Evolutionary conservation across 345 rosid genomes (phyloP), one percentile per base, ranked within the genome.

Genomic region (Kernera saxatilis): DNA sequence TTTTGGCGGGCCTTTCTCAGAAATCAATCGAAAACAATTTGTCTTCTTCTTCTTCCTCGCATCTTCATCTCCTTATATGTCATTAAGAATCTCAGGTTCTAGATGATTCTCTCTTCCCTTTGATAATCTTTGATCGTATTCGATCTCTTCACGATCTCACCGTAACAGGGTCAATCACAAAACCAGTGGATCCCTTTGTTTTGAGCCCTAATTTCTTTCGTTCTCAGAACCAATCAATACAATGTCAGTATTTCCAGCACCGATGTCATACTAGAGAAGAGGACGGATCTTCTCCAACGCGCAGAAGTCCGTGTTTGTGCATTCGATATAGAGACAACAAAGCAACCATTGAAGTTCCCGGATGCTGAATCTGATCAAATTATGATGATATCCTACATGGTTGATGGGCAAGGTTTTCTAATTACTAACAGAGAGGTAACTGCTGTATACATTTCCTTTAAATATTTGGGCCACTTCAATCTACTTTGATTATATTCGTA

Each of bases 371-470:
- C 83, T 67, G 98, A 92, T 79, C 60, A 76, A 41, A 67, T 92
- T 39, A 92, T 93, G 98, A 93, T 93, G 98, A 93, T 93, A 59
- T 93, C 98, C 12, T 93, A 93, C 82, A 91, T 93, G 98, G 84
- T 93, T 76, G 97, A 93, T 78, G 96, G 95, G 71, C 88, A 86
- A 79, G 98, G 97, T 21, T 93, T 83, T 81, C 83, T 91, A 45
- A 90, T 89, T 67, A 89, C 84, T 71, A 93, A 93, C 81, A 86
- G 96, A 89, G 98, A 93, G 96, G 98, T 93, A 80, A 14, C 23
- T 25, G 15, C n/a, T 18, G 22, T 69, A 3, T n/a, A 23, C 70
- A 65, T 37, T 67, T 49, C 39, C 51, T 21, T 39, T 57, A 9
- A 45, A 44, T 5, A 27, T 19, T 48, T 67, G 25, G 50, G 25